These are phyloP conservation scores for Cryptomeria japonica DNA, from an alignment of 75 land plant species.

Conservation along the genomic window DNA sequence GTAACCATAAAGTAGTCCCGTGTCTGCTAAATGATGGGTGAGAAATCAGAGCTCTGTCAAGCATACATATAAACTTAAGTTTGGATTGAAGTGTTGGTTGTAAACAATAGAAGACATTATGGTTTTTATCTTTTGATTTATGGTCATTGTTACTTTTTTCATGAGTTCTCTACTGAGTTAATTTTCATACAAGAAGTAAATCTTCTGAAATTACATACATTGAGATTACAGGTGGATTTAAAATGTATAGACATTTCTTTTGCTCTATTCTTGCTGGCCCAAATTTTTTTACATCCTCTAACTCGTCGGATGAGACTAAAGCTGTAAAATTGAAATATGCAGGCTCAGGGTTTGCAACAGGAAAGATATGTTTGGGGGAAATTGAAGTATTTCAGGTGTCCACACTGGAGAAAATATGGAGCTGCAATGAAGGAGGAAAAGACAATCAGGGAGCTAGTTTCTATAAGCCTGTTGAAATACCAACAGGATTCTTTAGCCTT, in stretches of 20 bases:
- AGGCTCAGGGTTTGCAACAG: conserved; percentile 69
- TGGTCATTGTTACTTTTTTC: neutral
- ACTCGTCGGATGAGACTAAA: neutral
- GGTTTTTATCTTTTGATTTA: neutral
- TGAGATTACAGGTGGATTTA: neutral
- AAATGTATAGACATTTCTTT: neutral
- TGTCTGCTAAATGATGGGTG: neutral
- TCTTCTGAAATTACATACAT: neutral
- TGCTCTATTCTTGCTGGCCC: neutral
- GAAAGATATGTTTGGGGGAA: conserved; percentile 62
- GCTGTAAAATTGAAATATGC: conserved; percentile 6
- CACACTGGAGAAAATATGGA: conserved; percentile 64
- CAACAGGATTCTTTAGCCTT: conserved; percentile 50
- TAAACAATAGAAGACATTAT: neutral
- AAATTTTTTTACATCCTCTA: neutral
- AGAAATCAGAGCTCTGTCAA: neutral
- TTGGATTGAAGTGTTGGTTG: neutral
- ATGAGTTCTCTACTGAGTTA: neutral
- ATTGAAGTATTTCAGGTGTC: conserved; percentile 57
- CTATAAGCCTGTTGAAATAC: conserved; percentile 65
- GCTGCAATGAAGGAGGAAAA: conserved; percentile 52
- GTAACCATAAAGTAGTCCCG: neutral
- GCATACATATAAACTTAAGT: neutral
- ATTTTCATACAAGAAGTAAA: neutral
- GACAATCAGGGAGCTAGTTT: conserved; percentile 59